A percentile compares a stretch with the other conserved stretches of the same genome.
These are phyloP conservation scores for Wickerhamiella occidentalis DNA, from an alignment of 805 yeast species.

Conservation along the genomic window DNA sequence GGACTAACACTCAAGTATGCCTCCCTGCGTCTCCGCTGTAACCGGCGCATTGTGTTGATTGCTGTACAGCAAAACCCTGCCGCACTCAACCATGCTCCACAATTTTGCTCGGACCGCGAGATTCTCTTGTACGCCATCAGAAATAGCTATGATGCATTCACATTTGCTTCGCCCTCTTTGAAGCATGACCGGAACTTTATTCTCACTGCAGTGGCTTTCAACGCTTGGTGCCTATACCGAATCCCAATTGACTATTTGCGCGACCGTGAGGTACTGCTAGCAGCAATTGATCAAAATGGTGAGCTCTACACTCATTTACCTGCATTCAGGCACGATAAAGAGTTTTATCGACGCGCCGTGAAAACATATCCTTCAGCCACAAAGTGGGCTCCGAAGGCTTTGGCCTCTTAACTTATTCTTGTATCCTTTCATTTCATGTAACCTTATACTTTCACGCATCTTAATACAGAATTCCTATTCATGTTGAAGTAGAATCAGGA, in stretches of 20 bases:
- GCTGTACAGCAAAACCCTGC: slow-evolving; percentile 1
- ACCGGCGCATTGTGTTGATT: background rate
- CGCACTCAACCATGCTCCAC: slow-evolving; percentile 1
- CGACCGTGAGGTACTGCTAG: background rate
- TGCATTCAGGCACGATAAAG: background rate
- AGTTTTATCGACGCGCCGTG: background rate
- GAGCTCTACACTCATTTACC: background rate
- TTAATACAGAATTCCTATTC: no score
- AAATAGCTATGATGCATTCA: background rate
- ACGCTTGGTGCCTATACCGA: background rate
- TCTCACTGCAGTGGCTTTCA: background rate
- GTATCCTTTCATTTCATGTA: background rate
- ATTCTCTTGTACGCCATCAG: background rate
- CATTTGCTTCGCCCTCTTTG: background rate
- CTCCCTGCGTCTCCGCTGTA: background rate
- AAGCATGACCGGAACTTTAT: background rate
- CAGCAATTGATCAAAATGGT: background rate
- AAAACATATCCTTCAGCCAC: background rate
- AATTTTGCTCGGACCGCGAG: background rate
- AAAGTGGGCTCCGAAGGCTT: background rate
- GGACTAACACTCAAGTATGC: background rate
- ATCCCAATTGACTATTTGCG: background rate
- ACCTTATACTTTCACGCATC: no score
- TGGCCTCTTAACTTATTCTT: background rate
- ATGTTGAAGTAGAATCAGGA: no score